A percentile compares a stretch with the other conserved stretches of the same genome.
phyloP scores from a whole-genome alignment of 2,329 filamentous ascomycete genomes.

The Talaromyces sp. region DNA sequence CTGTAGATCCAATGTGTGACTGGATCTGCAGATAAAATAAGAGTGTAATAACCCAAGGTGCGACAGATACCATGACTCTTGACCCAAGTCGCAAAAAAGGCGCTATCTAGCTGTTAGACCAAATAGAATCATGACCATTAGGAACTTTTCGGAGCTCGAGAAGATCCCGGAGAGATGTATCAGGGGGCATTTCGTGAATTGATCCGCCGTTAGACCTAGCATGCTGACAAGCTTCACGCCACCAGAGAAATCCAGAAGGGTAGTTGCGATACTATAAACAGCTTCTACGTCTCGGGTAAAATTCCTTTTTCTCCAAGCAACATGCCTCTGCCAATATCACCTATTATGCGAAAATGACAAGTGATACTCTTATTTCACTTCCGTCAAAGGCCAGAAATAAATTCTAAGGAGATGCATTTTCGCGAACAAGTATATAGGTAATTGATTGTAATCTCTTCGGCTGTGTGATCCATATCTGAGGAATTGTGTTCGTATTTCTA shows the following conservation, averaged over 20 bases:
- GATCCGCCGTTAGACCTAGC: neutral
- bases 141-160: neutral
- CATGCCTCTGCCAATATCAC: constrained; percentile 7
- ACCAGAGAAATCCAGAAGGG: neutral
- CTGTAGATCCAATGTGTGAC: neutral
- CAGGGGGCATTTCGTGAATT: neutral
- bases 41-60: neutral
- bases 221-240: neutral
- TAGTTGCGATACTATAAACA: neutral
- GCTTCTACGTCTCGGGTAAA: neutral
- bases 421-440: no score
- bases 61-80: neutral
- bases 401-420: no score
- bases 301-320: neutral
- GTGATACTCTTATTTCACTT: no score
- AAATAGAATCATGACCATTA: neutral
- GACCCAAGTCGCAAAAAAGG: neutral
- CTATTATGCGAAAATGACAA: no score
- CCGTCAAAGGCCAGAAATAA: no score
- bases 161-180: neutral
- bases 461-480: no score
- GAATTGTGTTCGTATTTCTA: neutral
- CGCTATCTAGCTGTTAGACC: neutral
- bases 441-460: neutral
- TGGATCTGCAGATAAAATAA: neutral